Conservation (phyloP, 1,284 basidiomycete genomes). For the Trametes polyzona region DNA sequence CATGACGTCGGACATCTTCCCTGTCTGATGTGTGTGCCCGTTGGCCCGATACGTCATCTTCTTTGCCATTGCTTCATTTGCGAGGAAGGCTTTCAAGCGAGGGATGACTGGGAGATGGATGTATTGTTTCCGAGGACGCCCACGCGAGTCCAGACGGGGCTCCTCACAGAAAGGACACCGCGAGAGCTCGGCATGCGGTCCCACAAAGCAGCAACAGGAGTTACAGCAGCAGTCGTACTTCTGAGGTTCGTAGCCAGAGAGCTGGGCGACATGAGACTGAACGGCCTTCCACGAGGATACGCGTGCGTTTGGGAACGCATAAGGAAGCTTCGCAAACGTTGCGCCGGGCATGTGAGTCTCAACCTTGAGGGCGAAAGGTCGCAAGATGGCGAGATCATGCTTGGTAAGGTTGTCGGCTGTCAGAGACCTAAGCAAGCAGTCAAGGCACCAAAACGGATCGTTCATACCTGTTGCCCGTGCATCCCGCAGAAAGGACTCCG, state of each 20-base stretch:
- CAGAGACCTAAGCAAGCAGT: not conserved
- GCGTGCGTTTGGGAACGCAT: conserved; percentile 18
- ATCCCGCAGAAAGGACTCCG: not conserved
- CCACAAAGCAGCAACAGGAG: conserved; percentile 36
- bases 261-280: conserved; percentile 11
- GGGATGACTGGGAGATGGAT: conserved; percentile 24
- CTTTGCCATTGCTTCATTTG: conserved; percentile 14
- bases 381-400: conserved; percentile 15
- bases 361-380: conserved; percentile 27
- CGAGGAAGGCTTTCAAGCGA: conserved; percentile 18
- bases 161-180: conserved; percentile 34
- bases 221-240: conserved; percentile 39
- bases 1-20: conserved; percentile 28
- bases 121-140: conserved; percentile 16
- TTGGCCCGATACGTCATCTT: conserved; percentile 30
- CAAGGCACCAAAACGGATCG: not conserved
- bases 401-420: conserved; percentile 14
- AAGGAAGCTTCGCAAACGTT: conserved; percentile 23
- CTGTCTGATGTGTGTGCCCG: conserved; percentile 12
- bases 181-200: not conserved
- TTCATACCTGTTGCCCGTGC: not conserved
- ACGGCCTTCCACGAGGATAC: conserved; percentile 15
- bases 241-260: conserved; percentile 35
- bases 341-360: conserved; percentile 22
- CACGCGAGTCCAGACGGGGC: conserved; percentile 7